Base-by-base conservation (phyloP, 306 rosid genomes). In the Biancaea sappan region DNA sequence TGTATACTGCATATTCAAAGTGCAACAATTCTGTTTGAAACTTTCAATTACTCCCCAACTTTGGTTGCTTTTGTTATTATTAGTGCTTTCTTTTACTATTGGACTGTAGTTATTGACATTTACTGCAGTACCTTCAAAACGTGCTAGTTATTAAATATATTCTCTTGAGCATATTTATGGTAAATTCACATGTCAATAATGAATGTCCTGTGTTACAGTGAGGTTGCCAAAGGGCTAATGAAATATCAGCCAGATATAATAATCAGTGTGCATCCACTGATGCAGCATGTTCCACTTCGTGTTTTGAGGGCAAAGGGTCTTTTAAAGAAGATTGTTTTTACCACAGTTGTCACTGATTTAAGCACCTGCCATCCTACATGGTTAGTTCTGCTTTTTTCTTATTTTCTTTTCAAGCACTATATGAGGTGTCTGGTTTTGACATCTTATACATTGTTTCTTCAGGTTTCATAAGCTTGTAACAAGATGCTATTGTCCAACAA, bases 321-420 rank as follows among this genome's bases (percentile, higher is more conserved):
- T 53, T 77, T 94, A 83, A 75, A 90, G 71, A 90, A 94, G 88
- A 94, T 94, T 67, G 96, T 92, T 77, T 94, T 94, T 81, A 94
- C 99, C 56, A 94, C 99, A 41, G 99, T 94, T 18, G 47, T 94
- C 73, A 94, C 99, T 15, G 99, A 94, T 92, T 86, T 94, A 80
- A 94, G 99, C 90, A 94, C 99, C 2, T 94, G 99, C 83, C 99
- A 94, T 83, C 99, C 99, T 24, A 94, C 99, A 69, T 94, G 99
- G 99, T 92, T 51, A 63, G 95, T 84, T 82, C 58, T 51, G 46
- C 31, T 21, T 41, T 44, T 13, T 26, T 41, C 53, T 15, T 32
- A 13, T 28, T 75, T 37, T 69, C n/a, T 16, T 19, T 59, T 34
- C 15, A 44, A 57, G 54, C 74, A 28, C 67, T 3, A 57, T 56